Evolutionary conservation across 371 early-diverging fungal genomes (phyloP).

Genomic region (Entomophthora muscae): DNA sequence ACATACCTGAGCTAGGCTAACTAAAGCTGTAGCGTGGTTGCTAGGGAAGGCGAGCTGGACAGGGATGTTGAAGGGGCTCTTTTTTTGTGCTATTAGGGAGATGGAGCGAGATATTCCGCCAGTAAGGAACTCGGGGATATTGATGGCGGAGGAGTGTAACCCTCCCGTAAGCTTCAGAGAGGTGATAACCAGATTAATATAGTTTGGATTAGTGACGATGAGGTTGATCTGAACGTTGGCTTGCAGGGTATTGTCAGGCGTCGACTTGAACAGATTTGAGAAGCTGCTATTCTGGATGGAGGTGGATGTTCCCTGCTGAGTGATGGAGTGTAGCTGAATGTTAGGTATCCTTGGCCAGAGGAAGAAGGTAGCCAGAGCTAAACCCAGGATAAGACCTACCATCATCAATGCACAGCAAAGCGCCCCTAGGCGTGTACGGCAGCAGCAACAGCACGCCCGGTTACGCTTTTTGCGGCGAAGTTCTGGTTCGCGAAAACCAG

Average conservation of each 20-base stretch:
- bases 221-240: constrained; percentile 1
- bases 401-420: background rate
- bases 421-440: background rate
- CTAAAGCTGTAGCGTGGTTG: background rate
- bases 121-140: background rate
- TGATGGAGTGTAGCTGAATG: background rate
- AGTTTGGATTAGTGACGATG: background rate
- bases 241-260: background rate
- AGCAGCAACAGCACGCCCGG: background rate
- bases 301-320: background rate
- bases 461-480: background rate
- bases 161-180: background rate
- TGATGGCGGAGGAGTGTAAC: background rate
- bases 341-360: background rate
- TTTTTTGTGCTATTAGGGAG: background rate
- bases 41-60: background rate
- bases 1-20: background rate
- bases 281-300: background rate
- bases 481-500: background rate
- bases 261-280: background rate
- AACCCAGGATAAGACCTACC: background rate
- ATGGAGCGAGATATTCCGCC: background rate
- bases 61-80: background rate
- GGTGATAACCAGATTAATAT: background rate
- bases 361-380: background rate